Evolutionary conservation across 2,329 filamentous ascomycete genomes (phyloP).

Genomic region (Neonectria hederae): DNA sequence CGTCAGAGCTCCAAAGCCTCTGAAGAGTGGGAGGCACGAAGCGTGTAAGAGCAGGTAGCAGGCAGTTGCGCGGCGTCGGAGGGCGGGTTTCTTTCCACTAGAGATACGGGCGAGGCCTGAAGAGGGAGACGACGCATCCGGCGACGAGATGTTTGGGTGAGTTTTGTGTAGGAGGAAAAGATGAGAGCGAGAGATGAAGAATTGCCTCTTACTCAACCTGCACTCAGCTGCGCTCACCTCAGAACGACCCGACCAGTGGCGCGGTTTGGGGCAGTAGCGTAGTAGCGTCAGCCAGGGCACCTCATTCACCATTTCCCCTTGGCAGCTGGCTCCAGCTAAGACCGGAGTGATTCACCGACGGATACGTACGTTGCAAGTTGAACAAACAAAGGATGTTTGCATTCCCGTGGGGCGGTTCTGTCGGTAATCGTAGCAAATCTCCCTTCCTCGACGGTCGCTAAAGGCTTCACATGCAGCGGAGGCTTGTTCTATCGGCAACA

Average conservation of each 20-base stretch:
- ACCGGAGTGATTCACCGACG: no score
- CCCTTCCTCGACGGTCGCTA: no score
- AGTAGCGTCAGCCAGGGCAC: neutral
- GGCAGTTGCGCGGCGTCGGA: neutral
- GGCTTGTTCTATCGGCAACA: neutral
- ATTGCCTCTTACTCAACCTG: neutral
- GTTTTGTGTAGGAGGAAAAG: conserved; percentile 2
- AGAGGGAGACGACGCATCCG: neutral
- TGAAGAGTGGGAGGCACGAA: neutral
- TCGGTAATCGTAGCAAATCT: neutral
- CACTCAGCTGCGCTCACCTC: neutral
- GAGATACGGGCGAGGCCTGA: neutral
- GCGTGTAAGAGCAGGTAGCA: neutral
- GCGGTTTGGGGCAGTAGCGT: neutral
- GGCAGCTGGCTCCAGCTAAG: neutral
- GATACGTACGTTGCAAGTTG: neutral
- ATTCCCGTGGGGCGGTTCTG: neutral
- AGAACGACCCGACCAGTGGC: neutral
- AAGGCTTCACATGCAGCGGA: neutral
- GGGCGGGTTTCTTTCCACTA: neutral
- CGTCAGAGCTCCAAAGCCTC: neutral
- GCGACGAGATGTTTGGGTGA: neutral
- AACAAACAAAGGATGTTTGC: neutral
- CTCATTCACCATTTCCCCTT: neutral
- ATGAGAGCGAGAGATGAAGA: neutral